Percentiles rank a stretch among this genome's conserved stretches.
These are phyloP conservation scores for Scytalidium lignicola DNA, from an alignment of 2,329 filamentous ascomycete species.

Conservation along the genomic window DNA sequence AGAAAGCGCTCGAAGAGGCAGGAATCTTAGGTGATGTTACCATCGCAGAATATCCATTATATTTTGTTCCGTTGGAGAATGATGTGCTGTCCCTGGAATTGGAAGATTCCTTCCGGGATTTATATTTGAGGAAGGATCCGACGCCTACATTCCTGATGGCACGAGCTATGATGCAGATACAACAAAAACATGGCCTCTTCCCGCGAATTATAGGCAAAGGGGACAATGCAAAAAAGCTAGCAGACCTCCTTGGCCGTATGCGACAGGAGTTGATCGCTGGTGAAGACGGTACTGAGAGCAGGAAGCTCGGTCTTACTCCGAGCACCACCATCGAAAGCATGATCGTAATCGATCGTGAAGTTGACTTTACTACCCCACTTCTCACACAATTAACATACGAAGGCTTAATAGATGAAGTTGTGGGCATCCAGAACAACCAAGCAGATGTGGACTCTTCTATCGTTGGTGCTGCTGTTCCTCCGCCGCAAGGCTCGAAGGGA, in stretches of 20 bases:
- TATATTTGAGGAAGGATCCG: conserved; percentile 87
- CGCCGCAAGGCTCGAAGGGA: conserved; percentile 48
- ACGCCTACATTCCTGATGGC: conserved; percentile 86
- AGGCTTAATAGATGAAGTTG: conserved; percentile 89
- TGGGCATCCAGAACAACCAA: conserved; percentile 87
- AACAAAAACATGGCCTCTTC: conserved; percentile 87
- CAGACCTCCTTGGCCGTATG: conserved; percentile 85
- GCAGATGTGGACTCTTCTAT: conserved; percentile 89
- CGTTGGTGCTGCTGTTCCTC: conserved; percentile 67
- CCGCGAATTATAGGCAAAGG: conserved; percentile 94
- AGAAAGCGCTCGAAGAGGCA: conserved; percentile 86
- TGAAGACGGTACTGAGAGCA: conserved; percentile 61
- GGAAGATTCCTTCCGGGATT: conserved; percentile 77
- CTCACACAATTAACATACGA: conserved; percentile 97
- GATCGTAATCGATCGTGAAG: conserved; percentile 91
- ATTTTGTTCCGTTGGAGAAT: conserved; percentile 86
- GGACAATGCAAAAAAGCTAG: conserved; percentile 83
- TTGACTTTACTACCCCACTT: conserved; percentile 86
- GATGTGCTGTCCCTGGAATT: conserved; percentile 90
- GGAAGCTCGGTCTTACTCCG: conserved; percentile 67
- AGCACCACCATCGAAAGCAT: conserved; percentile 85
- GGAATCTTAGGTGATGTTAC: conserved; percentile 91
- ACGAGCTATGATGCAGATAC: conserved; percentile 88
- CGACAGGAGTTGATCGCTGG: conserved; percentile 81
- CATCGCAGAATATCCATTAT: conserved; percentile 79